These are phyloP conservation scores for Lasiosphaeria hispida DNA, from an alignment of 495 filamentous ascomycete genomes.

Conservation along the genomic window DNA sequence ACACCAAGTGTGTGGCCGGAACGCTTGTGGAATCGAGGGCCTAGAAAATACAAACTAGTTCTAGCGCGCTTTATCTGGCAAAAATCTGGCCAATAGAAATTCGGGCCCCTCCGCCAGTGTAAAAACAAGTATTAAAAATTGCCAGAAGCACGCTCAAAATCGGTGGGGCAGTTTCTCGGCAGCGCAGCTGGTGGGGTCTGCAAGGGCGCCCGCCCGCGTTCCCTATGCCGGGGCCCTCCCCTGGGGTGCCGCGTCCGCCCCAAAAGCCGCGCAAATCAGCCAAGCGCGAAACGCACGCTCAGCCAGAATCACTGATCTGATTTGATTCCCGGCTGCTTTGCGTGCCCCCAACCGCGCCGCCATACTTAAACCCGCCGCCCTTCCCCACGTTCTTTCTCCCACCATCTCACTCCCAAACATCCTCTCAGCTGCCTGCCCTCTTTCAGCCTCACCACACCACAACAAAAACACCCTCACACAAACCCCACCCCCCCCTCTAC, in stretches of 20 bases:
- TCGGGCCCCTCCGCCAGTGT: slow-evolving; percentile 1
- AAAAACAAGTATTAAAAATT: not conserved
- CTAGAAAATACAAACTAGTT: not conserved
- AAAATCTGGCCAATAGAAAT: slow-evolving; percentile 10
- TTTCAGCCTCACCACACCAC: slow-evolving; percentile 44
- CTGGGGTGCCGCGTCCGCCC: too few relatives aligned
- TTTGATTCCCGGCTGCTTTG: slow-evolving; percentile 39
- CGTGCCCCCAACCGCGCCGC: slow-evolving; percentile 26
- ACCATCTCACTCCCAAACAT: slow-evolving; percentile 13
- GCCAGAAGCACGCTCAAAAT: too few relatives aligned
- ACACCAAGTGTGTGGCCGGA: not conserved
- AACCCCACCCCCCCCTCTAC: slow-evolving; percentile 29
- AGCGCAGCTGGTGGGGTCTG: too few relatives aligned
- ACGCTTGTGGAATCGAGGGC: not conserved
- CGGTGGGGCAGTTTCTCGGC: too few relatives aligned
- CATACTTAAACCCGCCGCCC: slow-evolving; percentile 41
- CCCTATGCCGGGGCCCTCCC: not conserved
- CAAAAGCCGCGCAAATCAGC: slow-evolving; percentile 16
- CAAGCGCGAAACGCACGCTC: slow-evolving; percentile 10
- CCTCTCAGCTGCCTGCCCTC: slow-evolving; percentile 16
- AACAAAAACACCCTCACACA: slow-evolving; percentile 22
- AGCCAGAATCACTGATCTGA: slow-evolving; percentile 37
- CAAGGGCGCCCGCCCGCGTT: not conserved
- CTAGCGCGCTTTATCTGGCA: slow-evolving; percentile 1
- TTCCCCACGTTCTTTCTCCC: slow-evolving; percentile 47